Percentiles rank a stretch among this genome's conserved stretches.
Evolutionary conservation across 169 alveolate species (phyloP).

Genomic region (Eimeria falciformis): DNA sequence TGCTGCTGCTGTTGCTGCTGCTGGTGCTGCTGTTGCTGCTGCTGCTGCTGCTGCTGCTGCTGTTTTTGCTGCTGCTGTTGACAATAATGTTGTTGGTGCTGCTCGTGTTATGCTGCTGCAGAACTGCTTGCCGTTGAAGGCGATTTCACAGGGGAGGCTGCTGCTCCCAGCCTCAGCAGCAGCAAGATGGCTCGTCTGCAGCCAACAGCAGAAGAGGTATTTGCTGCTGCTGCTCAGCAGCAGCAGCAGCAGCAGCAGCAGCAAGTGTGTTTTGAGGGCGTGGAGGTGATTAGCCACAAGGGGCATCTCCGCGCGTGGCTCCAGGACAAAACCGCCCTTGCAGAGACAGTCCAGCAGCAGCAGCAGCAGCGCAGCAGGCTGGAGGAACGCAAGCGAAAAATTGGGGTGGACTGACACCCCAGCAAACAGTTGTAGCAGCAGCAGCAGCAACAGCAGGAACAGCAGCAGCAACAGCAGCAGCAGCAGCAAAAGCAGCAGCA

Average conservation of each 20-base stretch:
- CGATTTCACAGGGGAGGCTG: background rate
- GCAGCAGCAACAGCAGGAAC: conserved; percentile 33
- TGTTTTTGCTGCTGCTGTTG: conserved; percentile 15
- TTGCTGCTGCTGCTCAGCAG: background rate
- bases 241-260: conserved; percentile 63
- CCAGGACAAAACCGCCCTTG: conserved; percentile 9
- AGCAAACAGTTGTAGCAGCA: too few relatives aligned
- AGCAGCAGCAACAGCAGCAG: conserved; percentile 30
- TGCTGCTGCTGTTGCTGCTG: conserved; percentile 45
- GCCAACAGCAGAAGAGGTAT: background rate
- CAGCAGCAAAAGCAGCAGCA: background rate
- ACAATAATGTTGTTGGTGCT: background rate
- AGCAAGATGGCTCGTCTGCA: conserved; percentile 10
- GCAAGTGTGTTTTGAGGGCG: conserved; percentile 8
- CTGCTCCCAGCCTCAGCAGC: background rate
- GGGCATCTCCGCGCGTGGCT: conserved; percentile 36
- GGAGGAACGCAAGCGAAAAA: conserved; percentile 18
- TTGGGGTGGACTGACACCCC: conserved; percentile 16
- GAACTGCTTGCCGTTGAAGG: conserved; percentile 6
- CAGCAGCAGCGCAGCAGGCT: conserved; percentile 49
- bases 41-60: conserved; percentile 20
- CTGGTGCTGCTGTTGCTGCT: background rate
- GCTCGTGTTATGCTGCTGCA: conserved; percentile 28
- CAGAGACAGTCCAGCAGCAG: conserved; percentile 41
- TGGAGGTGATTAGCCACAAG: conserved; percentile 19